These are phyloP conservation scores for Henckelia pumila DNA, from an alignment of 257 asterid genomes.

Conservation along the genomic window DNA sequence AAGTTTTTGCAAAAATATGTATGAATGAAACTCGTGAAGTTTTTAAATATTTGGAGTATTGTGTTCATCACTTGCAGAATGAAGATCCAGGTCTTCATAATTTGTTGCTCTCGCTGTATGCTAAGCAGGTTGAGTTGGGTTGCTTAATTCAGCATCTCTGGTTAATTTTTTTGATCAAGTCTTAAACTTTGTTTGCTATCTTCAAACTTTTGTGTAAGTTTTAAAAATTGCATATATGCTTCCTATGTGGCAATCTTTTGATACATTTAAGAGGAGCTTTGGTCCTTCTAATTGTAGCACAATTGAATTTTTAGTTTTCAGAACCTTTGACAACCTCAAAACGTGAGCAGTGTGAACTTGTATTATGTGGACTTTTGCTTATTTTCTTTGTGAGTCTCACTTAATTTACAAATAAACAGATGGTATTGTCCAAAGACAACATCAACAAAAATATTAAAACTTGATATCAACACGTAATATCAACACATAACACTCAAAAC, in stretches of 20 bases:
- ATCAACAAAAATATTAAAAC: no score
- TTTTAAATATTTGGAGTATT: slow-evolving; percentile 87
- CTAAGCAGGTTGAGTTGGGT: slow-evolving; percentile 85
- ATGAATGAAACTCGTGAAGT: slow-evolving; percentile 99
- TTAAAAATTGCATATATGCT: not conserved
- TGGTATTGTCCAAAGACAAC: no score
- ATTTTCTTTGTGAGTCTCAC: no score
- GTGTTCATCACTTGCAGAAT: slow-evolving; percentile 90
- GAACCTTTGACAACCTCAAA: not conserved
- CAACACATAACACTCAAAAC: no score
- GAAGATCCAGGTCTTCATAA: slow-evolving; percentile 97
- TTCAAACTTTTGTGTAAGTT: slow-evolving; percentile 4
- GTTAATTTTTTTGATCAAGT: slow-evolving; percentile 12
- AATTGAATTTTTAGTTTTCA: not conserved
- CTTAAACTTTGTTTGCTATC: slow-evolving; percentile 17
- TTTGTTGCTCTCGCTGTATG: slow-evolving; percentile 78
- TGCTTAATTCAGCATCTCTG: slow-evolving; percentile 24
- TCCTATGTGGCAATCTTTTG: not conserved
- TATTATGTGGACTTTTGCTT: not conserved
- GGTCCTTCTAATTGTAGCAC: not conserved
- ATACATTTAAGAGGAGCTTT: slow-evolving; percentile 1
- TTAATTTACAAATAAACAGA: no score
- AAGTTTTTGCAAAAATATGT: slow-evolving; percentile 28
- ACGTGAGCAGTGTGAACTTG: not conserved
- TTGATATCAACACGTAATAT: no score